phyloP scores from a whole-genome alignment of 139 green algal species.

The Micractinium conductrix region DNA sequence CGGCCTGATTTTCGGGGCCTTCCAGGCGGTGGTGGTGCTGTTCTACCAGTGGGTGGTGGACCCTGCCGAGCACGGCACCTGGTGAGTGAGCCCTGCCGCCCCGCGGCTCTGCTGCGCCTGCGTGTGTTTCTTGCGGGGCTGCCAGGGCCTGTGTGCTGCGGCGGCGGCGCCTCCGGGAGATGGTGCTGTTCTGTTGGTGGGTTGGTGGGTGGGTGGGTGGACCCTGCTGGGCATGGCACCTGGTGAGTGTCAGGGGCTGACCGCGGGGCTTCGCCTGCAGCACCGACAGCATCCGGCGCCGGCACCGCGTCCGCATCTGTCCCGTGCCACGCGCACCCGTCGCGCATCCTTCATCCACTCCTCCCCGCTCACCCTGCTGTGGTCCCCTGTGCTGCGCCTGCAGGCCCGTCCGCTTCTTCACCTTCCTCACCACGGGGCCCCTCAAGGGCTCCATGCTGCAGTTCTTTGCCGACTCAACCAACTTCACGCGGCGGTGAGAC shows the following conservation, averaged over 20 bases:
- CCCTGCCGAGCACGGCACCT: slow-evolving; percentile 67
- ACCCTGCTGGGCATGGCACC: slow-evolving; percentile 72
- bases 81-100: slow-evolving; percentile 44
- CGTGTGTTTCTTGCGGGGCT: too few relatives aligned
- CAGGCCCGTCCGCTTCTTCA: slow-evolving; percentile 65
- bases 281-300: too few relatives aligned
- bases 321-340: too few relatives aligned
- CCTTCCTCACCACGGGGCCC: slow-evolving; percentile 54
- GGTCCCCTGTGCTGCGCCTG: neutral
- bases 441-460: slow-evolving; percentile 75
- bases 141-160: too few relatives aligned
- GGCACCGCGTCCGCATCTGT: too few relatives aligned
- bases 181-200: slow-evolving; percentile 84
- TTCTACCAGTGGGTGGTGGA: slow-evolving; percentile 89
- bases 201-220: slow-evolving; percentile 63
- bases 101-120: too few relatives aligned
- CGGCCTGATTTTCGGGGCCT: slow-evolving; percentile 66
- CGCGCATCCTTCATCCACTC: too few relatives aligned
- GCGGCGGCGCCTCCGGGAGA: neutral
- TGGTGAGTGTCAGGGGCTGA: too few relatives aligned
- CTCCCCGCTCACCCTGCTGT: too few relatives aligned
- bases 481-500: slow-evolving; percentile 82
- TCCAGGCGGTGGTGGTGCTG: slow-evolving; percentile 70
- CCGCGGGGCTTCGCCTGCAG: too few relatives aligned
- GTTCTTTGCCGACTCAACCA: slow-evolving; percentile 81